A percentile compares a stretch with the other conserved stretches of the same genome.
Evolutionary conservation across 1,284 basidiomycete species (phyloP).

Genomic region (Fistulina hepatica): DNA sequence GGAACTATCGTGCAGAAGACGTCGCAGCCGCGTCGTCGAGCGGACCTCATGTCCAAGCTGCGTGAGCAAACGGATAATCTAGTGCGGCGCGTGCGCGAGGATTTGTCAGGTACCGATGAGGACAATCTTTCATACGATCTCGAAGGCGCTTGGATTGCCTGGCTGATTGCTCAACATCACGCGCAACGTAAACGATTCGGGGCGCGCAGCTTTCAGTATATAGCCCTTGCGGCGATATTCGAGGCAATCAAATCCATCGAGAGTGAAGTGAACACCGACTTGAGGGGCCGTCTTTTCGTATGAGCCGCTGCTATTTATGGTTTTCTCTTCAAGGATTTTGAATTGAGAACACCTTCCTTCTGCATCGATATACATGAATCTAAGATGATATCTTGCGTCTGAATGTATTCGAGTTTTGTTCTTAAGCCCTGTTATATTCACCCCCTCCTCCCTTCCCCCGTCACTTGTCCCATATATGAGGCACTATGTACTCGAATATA

Average conservation of each 20-base stretch:
- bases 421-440: no score
- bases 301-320: no score
- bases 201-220: conserved; percentile 48
- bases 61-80: conserved; percentile 42
- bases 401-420: no score
- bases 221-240: conserved; percentile 45
- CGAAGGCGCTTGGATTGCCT: conserved; percentile 40
- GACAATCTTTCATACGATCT: conserved; percentile 28
- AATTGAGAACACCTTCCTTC: no score
- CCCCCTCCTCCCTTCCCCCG: no score
- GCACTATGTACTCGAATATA: no score
- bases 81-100: conserved; percentile 36
- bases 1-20: conserved; percentile 52
- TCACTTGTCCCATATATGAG: no score
- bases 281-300: no score
- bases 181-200: conserved; percentile 36
- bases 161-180: conserved; percentile 28
- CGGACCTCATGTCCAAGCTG: conserved; percentile 40
- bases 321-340: no score
- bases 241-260: conserved; percentile 31
- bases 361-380: no score
- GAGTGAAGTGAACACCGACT: conserved; percentile 17
- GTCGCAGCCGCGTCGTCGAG: conserved; percentile 42
- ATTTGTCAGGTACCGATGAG: conserved; percentile 35
- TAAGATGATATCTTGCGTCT: no score